These are phyloP conservation scores for Cryptosporidium baileyi DNA, from an alignment of 169 alveolate genomes.

Conservation along the genomic window DNA sequence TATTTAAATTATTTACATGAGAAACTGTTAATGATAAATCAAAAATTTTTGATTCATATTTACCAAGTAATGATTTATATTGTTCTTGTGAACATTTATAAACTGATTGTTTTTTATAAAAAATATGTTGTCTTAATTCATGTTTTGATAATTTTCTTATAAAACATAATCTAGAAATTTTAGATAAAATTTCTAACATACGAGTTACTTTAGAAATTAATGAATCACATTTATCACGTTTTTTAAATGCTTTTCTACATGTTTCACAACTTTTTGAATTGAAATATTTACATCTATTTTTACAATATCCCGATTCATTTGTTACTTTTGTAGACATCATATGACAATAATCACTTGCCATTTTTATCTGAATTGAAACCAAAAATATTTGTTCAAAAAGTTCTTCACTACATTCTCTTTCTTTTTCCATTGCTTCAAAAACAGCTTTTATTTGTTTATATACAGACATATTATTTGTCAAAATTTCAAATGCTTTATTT, in stretches of 20 bases:
- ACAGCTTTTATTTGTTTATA: neutral
- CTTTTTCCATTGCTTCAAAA: neutral
- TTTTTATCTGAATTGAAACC: neutral
- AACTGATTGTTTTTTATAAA: neutral
- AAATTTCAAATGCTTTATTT: neutral
- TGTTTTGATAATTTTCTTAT: neutral
- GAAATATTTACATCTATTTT: constrained; percentile 3
- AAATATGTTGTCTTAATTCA: neutral
- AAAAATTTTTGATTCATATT: neutral
- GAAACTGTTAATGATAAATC: neutral
- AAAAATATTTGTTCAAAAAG: neutral
- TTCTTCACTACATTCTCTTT: neutral
- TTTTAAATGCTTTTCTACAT: constrained; percentile 1
- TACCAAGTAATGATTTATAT: neutral
- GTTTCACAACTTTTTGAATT: neutral
- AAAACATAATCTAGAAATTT: neutral
- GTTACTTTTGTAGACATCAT: neutral
- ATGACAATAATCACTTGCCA: neutral
- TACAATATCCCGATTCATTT: constrained; percentile 26
- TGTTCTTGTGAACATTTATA: constrained; percentile 23
- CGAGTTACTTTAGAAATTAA: neutral
- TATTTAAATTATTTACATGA: neutral
- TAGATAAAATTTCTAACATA: neutral
- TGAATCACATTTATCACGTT: neutral
- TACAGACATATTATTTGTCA: neutral